Evolutionary conservation across 179 eudicot genomes (phyloP), one percentile per base, ranked within the genome.

Genomic region (Silene noctiflora): DNA sequence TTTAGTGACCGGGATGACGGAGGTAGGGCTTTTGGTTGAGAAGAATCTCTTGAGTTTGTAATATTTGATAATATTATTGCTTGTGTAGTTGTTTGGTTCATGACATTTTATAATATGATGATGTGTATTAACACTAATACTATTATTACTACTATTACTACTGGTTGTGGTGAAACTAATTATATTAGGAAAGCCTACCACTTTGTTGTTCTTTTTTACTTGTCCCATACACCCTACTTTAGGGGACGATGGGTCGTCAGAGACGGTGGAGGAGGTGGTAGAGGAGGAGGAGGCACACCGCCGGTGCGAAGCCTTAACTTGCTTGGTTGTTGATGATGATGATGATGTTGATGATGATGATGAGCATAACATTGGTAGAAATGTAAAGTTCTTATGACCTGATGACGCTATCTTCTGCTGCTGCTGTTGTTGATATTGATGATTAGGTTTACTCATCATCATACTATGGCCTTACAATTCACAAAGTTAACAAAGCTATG

Each of bases 141-240:
- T 69, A 11, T 1, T 70, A 35, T 1, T 33, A 44, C 5, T 33
- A 75, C 76, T 42, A 31, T 0, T 73, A 10, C 9, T 75, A 63
- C 76, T 33, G 71, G 44, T 27, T 70, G 8, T 78, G 11, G 55
- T 60, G 21, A 10, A 67, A 31, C 72, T 46, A 68, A 65, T 55
- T 6, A 77, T 72, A 63, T 56, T 66, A 22, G 94, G 87, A 68
- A 83, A 84, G 6, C 83, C 85, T 35, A 59, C 78, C 67, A 88
- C 86, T 73, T 76, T 81, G 84, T 84, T 89, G 87, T 76, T 87
- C 35, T 85, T 81, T 79, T 84, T 90, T 27, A 88, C 85, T 76
- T 88, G 92, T 63, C 94, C 97, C 80, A 87, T 86, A 78, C 92
- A 90, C 62, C 91, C 86, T 67, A 90, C 88, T 81, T 59, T 87